Percentiles rank a stretch among this genome's conserved stretches.
phyloP scores from a whole-genome alignment of 768 basidiomycete species.

The Pleurotus citrinopileatus region DNA sequence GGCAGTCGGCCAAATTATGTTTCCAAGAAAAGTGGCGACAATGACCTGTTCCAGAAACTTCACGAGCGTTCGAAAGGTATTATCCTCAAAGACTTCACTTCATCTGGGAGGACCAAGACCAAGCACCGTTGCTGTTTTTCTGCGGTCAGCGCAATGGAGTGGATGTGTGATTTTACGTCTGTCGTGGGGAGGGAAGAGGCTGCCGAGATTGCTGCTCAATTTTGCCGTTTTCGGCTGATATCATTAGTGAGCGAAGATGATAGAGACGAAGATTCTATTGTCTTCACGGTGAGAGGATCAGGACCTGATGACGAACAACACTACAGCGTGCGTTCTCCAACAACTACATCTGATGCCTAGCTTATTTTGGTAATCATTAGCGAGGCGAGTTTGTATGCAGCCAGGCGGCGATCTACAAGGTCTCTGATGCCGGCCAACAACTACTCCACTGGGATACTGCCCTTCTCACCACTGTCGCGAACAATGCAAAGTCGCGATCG shows the following conservation, averaged over 20 bases:
- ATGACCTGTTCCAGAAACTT: slow-evolving; percentile 3
- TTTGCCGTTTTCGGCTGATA: slow-evolving; percentile 72
- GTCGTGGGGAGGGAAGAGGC: slow-evolving; percentile 77
- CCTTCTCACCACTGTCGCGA: slow-evolving; percentile 61
- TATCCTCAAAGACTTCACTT: slow-evolving; percentile 4
- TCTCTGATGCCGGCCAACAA: slow-evolving; percentile 88
- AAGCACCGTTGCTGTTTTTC: slow-evolving; percentile 48
- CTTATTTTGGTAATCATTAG: slow-evolving; percentile 47
- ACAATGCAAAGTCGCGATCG: slow-evolving; percentile 38
- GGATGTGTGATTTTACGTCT: slow-evolving; percentile 79
- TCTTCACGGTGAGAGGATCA: slow-evolving; percentile 48
- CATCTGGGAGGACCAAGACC: not conserved
- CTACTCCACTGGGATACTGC: slow-evolving; percentile 88
- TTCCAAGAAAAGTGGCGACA: slow-evolving; percentile 24
- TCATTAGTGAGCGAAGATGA: slow-evolving; percentile 61
- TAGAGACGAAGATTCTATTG: slow-evolving; percentile 60
- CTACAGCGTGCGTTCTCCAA: slow-evolving; percentile 54
- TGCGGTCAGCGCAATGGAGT: slow-evolving; percentile 67
- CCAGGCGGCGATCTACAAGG: slow-evolving; percentile 89
- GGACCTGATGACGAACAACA: slow-evolving; percentile 26
- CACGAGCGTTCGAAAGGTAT: slow-evolving; percentile 9
- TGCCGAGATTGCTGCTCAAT: slow-evolving; percentile 75
- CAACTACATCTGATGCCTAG: slow-evolving; percentile 12
- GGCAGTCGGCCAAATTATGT: slow-evolving; percentile 65
- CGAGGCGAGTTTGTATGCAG: slow-evolving; percentile 96